Base-by-base conservation (phyloP, 768 basidiomycete genomes). In the Boletus rufocinnamomeus region DNA sequence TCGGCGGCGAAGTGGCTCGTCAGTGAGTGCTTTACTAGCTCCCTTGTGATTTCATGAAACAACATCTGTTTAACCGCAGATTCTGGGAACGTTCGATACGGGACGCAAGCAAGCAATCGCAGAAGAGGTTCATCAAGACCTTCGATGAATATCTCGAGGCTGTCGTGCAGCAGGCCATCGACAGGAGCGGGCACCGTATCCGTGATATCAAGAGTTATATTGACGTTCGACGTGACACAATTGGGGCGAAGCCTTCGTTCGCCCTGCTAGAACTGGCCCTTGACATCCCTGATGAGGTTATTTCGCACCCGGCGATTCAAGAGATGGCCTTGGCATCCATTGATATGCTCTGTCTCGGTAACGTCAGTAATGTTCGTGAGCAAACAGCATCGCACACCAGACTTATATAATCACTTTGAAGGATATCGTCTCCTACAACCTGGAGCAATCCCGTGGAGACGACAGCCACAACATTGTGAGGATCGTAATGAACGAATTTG, bases 401-500 rank as follows among this genome's bases (percentile, higher is more conserved):
- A 19, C 44, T 54, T 16, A 57, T 10, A 3, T 43, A 35, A 17
- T 45, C 4, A 16, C 14, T 48, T 28, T 13, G 27, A 41, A 70
- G 72, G 71, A 73, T 28, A 65, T 73, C 21, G 54, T 57, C 30
- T 74, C 72, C 16, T 73, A 74, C 48, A 75, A 75, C 43, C 8
- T 72, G 3, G 72, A 74, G 58, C 76, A 76, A 60, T 65, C 73
- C 8, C 61, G 57, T 19, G 60, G 63, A 14, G 67, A 69, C 34
- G 58, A 60, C 47, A 32, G 40, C 11, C 68, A 80, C 66, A 80
- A 80, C 59, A 72, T 84, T 16, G 69, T 86, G 21, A 79, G 77
- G 0, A 74, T 81, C 17, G 78, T 82, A 44, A 83, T 82, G 82
- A 72, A 79, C 46, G 74, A 81, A 34, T 43, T 58, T 16, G 38